Evolutionary conservation across 2,329 filamentous ascomycete species (phyloP).

Genomic region (Neurospora sp.): DNA sequence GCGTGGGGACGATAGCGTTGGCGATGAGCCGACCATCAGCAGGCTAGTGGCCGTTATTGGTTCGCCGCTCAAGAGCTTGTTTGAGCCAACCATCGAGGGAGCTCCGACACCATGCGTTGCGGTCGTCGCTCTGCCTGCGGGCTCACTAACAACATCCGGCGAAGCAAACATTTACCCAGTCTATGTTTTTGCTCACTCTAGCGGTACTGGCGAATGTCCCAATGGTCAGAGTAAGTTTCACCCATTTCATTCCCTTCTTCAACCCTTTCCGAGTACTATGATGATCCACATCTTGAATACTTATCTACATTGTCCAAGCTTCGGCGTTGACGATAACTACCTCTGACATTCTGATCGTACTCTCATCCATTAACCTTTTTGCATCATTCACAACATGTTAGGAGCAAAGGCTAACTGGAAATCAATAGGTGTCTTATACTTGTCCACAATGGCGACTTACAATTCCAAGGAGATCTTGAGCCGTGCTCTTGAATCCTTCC

Average conservation of each 20-base stretch:
- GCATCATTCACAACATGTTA: conserved; percentile 5
- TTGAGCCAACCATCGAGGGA: conserved; percentile 62
- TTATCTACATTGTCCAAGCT: conserved; percentile 99
- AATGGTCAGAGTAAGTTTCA: conserved; percentile 72
- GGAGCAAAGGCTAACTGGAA: conserved; percentile 23
- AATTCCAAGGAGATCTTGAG: conserved; percentile 28
- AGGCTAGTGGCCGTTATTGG: conserved; percentile 61
- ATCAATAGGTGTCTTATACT: conserved; percentile 28
- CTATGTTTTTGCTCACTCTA: conserved; percentile 66
- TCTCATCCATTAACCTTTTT: conserved; percentile 11
- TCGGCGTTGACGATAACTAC: conserved; percentile 72
- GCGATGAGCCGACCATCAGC: conserved; percentile 30
- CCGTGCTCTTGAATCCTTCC: conserved; percentile 31
- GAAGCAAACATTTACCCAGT: conserved; percentile 33
- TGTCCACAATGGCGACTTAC: conserved; percentile 27
- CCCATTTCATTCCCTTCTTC: conserved; percentile 12
- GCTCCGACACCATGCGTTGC: conserved; percentile 65
- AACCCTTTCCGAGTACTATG: conserved; percentile 45
- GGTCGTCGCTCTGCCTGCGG: conserved; percentile 55
- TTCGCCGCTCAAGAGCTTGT: conserved; percentile 54
- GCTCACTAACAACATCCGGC: conserved; percentile 30
- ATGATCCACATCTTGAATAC: conserved; percentile 82
- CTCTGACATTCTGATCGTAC: conserved; percentile 81
- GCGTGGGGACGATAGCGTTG: conserved; percentile 27
- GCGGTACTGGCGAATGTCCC: conserved; percentile 88